Base-by-base conservation (phyloP, 169 alveolate genomes). In the Babesia sp. region DNA sequence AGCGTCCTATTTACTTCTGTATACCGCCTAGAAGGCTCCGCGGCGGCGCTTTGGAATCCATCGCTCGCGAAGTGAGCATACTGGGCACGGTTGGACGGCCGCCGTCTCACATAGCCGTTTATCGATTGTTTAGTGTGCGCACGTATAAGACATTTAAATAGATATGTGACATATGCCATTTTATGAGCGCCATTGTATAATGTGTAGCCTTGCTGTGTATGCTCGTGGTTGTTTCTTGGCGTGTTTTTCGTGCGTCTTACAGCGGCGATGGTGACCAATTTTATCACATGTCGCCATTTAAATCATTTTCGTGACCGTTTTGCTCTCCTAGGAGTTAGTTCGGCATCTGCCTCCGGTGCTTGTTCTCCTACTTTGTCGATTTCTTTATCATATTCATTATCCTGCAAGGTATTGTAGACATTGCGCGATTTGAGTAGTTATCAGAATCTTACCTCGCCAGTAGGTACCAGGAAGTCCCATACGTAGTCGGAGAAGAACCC, bases 401-500 rank as follows among this genome's bases (percentile, higher is more conserved):
- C 61, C 74, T 64, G 61, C 57, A 48, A 4, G 2, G 36, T 16
- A 22, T 60, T n/a, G n/a, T n/a, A n/a, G n/a, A n/a, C n/a, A n/a
- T 42, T 14, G 50, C 16, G 50, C 14, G 14, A 14, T 14, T 42
- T 14, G 20, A 16, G 16, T 42, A 42, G n/a, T n/a, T n/a, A n/a
- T n/a, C n/a, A n/a, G n/a, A n/a, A n/a, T n/a, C 72, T n/a, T 54
- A 79, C 87, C 82, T 79, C 75, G 14, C 56, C 59, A 0, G 63
- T 75, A 14, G 74, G 56, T 12, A 39, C 64, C 37, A 46, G 37
- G 70, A 79, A 79, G 22, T 79, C 87, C 87, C 87, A 79, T 16
- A 79, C 83, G 61, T 79, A 79, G 61, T 79, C 87, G 11, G 87
- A 79, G 67, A 70, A 79, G 68, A 79, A 56, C 24, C 87, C 87